Evolutionary conservation across 2,329 filamentous ascomycete genomes (phyloP), one percentile per base, ranked within the genome.

Genomic region (Colletotrichum tofieldiae): DNA sequence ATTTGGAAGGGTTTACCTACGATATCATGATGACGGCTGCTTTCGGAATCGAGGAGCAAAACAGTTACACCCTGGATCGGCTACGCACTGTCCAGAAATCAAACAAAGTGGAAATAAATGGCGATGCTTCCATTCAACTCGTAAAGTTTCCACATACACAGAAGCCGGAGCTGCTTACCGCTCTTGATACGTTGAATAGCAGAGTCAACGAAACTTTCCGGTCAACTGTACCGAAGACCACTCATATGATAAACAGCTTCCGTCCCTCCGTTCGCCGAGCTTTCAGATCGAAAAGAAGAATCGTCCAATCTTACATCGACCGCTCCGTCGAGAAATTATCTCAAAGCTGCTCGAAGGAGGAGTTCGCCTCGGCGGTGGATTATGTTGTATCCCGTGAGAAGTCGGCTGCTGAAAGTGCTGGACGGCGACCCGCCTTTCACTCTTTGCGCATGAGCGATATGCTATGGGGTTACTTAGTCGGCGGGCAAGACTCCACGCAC

Each of bases 401-500:
- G 1, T 37, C 23, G 26, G 39, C 63, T 3, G 63, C 63, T 6
- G 37, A 47, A 1, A 56, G 14, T 32, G 16, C 20, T 9, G 39
- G 20, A 18, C 39, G 63, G 11, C 39, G 32, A 6, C 52, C 63
- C 8, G 63, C 18, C 8, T 65, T 65, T 20, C 8, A 65, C 39
- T 65, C 63, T 8, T 20, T n/a, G 1, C 29, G 52, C 5, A 47
- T 65, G n/a, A 58, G 35, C 39, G 52, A 65, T 9, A 65, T 65
- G 63, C 39, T 65, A 1, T 59, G 39, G 63, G 79, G 78, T 0
- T 79, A 76, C 20, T 32, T 80, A 0, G 60, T 78, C 5, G 77
- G 70, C 20, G 78, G 77, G 0, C 77, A 78, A n/a, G 77, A 80
- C 12, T 76, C 77, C 1, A 76, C 77, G 0, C 61, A 67, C 12